Conservation (phyloP, 2,329 filamentous ascomycete species). For the Camillea tinctor region DNA sequence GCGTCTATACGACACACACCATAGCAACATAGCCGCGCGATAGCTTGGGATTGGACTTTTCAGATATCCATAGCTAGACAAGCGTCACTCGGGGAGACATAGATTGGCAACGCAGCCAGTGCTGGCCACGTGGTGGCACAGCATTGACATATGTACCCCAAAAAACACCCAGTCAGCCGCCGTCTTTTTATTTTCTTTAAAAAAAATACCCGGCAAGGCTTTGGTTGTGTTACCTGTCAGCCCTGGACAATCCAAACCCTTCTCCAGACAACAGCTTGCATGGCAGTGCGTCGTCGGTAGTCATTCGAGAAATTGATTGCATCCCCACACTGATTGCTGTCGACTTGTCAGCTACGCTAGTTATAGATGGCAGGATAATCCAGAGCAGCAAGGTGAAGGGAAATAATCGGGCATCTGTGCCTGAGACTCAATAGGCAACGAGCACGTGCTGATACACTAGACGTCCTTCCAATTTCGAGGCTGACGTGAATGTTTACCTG, state of each 20-base stretch:
- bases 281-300: not conserved
- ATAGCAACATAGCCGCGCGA: not conserved
- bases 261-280: not conserved
- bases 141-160: not conserved
- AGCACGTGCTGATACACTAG: not conserved
- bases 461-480: not conserved
- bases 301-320: not conserved
- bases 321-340: not conserved
- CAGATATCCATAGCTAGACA: not conserved
- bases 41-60: not conserved
- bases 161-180: not conserved
- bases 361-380: not conserved
- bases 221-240: not conserved
- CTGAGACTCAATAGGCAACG: not conserved
- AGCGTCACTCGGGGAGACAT: not conserved
- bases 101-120: not conserved
- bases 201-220: not conserved
- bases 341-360: not conserved
- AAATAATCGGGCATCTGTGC: not conserved
- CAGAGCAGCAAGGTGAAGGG: not conserved
- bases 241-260: not conserved
- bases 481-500: not conserved
- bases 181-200: too few relatives aligned
- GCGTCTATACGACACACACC: not conserved
- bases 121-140: not conserved